Evolutionary conservation across 305 asterid species (phyloP).

Genomic region (Ruellia speciosa): DNA sequence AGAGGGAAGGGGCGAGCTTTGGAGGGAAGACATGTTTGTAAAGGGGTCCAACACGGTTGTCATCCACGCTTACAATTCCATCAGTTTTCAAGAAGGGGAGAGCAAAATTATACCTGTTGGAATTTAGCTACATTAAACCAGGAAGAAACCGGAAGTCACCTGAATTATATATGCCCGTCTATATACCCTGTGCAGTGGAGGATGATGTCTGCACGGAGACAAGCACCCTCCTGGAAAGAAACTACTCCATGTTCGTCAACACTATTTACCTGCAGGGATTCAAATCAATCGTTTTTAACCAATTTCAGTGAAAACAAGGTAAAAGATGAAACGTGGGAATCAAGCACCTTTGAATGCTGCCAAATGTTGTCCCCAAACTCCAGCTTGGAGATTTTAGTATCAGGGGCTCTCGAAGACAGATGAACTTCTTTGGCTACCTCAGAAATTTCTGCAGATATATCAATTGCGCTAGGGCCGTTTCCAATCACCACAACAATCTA

Average conservation of each 20-base stretch:
- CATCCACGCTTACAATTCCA: conserved; percentile 42
- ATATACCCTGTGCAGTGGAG: conserved; percentile 60
- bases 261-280: conserved; percentile 27
- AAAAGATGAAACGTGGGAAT: neutral
- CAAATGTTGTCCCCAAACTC: conserved; percentile 32
- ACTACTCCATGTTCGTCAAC: conserved; percentile 42
- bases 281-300: neutral
- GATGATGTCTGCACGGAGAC: conserved; percentile 41
- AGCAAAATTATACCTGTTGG: conserved; percentile 29
- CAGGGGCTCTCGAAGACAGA: conserved; percentile 44
- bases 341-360: conserved; percentile 44
- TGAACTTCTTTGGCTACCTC: conserved; percentile 56
- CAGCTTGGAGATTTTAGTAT: conserved; percentile 21
- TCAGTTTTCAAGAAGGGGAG: conserved; percentile 47
- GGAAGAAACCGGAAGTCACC: neutral
- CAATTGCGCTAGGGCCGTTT: conserved; percentile 47
- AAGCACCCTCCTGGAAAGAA: conserved; percentile 41
- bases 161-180: neutral
- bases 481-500: conserved; percentile 72
- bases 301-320: neutral
- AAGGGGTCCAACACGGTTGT: conserved; percentile 52
- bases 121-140: neutral
- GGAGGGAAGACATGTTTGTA: conserved; percentile 57
- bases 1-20: conserved; percentile 42
- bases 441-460: conserved; percentile 43